Evolutionary conservation across 164 flowering plant species (phyloP), one percentile per base, ranked within the genome.

Genomic region (Stephania japonica): DNA sequence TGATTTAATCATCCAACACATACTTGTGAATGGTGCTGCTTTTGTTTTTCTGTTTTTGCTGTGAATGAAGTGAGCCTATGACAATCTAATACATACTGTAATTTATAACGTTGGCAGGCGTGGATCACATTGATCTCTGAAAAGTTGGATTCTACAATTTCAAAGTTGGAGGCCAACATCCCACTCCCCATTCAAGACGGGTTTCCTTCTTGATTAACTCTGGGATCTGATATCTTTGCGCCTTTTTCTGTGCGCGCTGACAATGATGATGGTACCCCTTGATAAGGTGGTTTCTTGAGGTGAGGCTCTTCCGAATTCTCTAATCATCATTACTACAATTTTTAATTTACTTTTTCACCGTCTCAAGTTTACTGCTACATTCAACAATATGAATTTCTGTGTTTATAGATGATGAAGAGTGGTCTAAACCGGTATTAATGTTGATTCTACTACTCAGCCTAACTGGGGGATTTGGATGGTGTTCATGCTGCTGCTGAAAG

Each of bases 81-180:
- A 1, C 3, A 10, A 56, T 56, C 4, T 0, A 56, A 56, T 56
- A 18, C 42, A 7, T 65, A n/a, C n/a, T n/a, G n/a, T n/a, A 27
- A 4, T 63, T 13, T 67, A 4, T 38, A 11, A 61, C 61, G 25
- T 9, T 56, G 81, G 70, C 87, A 90, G 94, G 89, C 89, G 64
- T 92, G 97, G 97, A 90, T 92, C 76, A 73, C 96, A 66, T 77
- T 86, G 50, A 77, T 89, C 68, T 92, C 90, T 71, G 90, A 92
- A 78, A 92, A 92, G 82, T 74, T 92, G 74, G 92, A 90, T 72
- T 86, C 90, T 43, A 83, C 92, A 23, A 85, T 89, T 70, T 70
- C 87, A 38, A 86, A 86, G 61, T 78, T 65, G 70, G 73, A 71
- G 21, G 70, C 61, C 42, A 71, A 73, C 66, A 8, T 66, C 41